A percentile compares a stretch with the other conserved stretches of the same genome.
phyloP scores from a whole-genome alignment of 2,329 filamentous ascomycete species.

The Fusarium albidum region DNA sequence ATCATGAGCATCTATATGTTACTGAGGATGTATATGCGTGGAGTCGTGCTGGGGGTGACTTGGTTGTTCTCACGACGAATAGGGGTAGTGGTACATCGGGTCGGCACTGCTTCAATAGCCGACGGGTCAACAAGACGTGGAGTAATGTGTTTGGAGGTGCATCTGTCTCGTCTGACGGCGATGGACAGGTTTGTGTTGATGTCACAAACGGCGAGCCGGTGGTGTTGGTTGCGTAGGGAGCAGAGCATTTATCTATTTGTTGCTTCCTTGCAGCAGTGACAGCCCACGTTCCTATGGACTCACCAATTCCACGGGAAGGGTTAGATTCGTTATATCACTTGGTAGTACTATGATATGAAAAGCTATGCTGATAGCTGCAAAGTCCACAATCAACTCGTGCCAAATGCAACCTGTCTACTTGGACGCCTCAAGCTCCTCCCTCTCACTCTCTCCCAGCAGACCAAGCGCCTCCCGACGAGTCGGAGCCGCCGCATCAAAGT shows the following conservation, averaged over 20 bases:
- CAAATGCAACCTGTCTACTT: not conserved
- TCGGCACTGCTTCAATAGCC: constrained; percentile 19
- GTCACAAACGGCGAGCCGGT: constrained; percentile 27
- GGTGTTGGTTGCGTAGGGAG: constrained; percentile 24
- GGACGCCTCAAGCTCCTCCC: constrained; percentile 37
- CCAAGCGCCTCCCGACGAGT: constrained; percentile 73
- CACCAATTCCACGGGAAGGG: too few relatives aligned
- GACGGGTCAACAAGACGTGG: constrained; percentile 27
- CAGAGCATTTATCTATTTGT: too few relatives aligned
- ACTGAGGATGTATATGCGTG: constrained; percentile 14
- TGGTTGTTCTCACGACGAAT: constrained; percentile 28
- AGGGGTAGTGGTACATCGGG: constrained; percentile 13
- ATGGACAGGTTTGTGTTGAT: constrained; percentile 17
- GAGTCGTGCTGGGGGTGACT: constrained; percentile 20
- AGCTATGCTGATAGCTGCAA: too few relatives aligned
- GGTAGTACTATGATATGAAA: too few relatives aligned
- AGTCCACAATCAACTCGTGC: too few relatives aligned
- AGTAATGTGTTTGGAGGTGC: constrained; percentile 22
- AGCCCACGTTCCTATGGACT: too few relatives aligned
- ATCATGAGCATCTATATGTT: constrained; percentile 25
- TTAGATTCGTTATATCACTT: too few relatives aligned
- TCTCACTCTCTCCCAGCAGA: constrained; percentile 65
- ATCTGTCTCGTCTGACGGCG: constrained; percentile 1
- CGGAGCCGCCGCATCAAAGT: constrained; percentile 69
- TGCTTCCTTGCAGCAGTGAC: too few relatives aligned